phyloP scores from a whole-genome alignment of 2,329 filamentous ascomycete genomes.

The Stachybotrys chartarum region DNA sequence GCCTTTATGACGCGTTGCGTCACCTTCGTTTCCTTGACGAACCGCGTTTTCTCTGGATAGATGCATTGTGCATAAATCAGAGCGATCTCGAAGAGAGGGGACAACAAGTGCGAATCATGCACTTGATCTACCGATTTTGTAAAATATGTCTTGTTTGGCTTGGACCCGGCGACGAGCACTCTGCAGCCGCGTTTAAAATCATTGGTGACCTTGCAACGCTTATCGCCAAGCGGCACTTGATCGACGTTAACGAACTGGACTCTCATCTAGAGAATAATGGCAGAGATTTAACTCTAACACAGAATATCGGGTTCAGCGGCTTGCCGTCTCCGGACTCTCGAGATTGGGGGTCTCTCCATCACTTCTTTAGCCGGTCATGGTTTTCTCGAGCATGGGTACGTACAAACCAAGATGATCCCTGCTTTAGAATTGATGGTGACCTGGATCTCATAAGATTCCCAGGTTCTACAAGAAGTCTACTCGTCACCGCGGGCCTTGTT shows the following conservation, averaged over 20 bases:
- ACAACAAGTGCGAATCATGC: background rate
- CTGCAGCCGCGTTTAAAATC: background rate
- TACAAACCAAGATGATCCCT: background rate
- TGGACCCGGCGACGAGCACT: background rate
- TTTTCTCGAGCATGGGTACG: background rate
- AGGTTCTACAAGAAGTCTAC: background rate
- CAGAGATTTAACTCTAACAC: background rate
- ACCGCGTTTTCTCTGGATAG: background rate
- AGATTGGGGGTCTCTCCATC: background rate
- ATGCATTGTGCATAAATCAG: conserved; percentile 1
- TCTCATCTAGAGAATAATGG: background rate
- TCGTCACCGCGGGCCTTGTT: background rate
- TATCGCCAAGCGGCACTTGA: background rate
- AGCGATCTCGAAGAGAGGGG: background rate
- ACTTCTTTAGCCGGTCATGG: background rate
- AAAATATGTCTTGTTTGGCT: background rate
- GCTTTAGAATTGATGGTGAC: background rate
- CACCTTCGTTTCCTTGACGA: background rate
- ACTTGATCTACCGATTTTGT: background rate
- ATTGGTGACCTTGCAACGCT: background rate
- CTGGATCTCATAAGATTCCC: background rate
- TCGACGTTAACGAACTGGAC: background rate
- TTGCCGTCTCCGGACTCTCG: background rate
- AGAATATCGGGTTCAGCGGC: background rate
- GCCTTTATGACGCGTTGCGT: background rate